These are phyloP conservation scores for Fusarium floridanum DNA, from an alignment of 2,329 filamentous ascomycete species.

Conservation along the genomic window DNA sequence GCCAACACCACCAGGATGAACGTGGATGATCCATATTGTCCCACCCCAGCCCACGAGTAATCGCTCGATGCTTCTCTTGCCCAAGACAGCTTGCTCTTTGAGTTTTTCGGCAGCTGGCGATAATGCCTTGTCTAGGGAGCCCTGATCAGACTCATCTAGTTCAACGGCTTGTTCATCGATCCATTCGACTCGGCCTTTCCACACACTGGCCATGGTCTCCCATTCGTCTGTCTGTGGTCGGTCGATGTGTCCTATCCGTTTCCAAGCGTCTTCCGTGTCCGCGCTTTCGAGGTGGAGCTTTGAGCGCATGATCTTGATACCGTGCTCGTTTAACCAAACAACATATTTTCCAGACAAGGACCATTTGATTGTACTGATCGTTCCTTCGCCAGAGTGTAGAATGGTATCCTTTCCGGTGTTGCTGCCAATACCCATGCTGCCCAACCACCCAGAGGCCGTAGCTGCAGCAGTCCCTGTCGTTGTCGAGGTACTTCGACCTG, in stretches of 20 bases:
- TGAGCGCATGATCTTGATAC: conserved; percentile 97
- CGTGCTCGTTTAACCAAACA: conserved; percentile 95
- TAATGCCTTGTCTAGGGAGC: conserved; percentile 49
- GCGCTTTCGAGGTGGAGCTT: conserved; percentile 82
- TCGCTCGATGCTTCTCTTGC: conserved; percentile 74
- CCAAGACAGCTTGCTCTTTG: conserved; percentile 62
- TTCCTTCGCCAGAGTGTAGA: conserved; percentile 91
- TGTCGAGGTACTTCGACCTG: conserved; percentile 87
- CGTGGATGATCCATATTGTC: conserved; percentile 94
- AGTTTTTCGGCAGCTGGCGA: conserved; percentile 63
- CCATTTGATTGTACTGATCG: conserved; percentile 94
- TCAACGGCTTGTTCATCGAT: conserved; percentile 88
- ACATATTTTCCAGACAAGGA: conserved; percentile 93
- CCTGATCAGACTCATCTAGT: conserved; percentile 70
- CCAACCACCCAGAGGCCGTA: conserved; percentile 90
- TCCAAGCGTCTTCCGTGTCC: conserved; percentile 90
- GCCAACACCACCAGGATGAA: conserved; percentile 80
- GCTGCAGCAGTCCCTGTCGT: conserved; percentile 87
- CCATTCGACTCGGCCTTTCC: conserved; percentile 95
- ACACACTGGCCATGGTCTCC: conserved; percentile 96
- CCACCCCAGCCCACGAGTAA: conserved; percentile 95
- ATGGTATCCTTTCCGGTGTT: conserved; percentile 87
- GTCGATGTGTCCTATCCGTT: conserved; percentile 91
- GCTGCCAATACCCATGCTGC: conserved; percentile 83
- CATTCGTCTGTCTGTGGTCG: conserved; percentile 87